Evolutionary conservation across 2,329 filamentous ascomycete species (phyloP).

Genomic region (Colletotrichum cereale): DNA sequence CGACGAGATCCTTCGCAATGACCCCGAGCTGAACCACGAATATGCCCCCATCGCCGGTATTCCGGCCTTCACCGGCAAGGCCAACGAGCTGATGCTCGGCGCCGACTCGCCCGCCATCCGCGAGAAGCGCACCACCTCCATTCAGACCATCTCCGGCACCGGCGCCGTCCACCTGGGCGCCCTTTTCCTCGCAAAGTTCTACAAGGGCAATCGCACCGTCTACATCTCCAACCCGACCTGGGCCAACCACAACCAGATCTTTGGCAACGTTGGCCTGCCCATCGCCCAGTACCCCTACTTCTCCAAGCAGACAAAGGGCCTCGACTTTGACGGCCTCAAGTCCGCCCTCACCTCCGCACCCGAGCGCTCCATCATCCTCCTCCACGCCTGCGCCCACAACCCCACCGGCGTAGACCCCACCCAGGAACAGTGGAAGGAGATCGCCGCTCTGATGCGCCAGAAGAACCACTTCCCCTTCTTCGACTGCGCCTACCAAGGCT

Average conservation of each 20-base stretch:
- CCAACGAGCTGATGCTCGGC: conserved; percentile 91
- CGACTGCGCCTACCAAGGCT: conserved; percentile 97
- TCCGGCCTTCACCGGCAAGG: conserved; percentile 85
- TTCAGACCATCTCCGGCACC: conserved; percentile 98
- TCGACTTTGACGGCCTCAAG: conserved; percentile 94
- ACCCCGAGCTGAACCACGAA: conserved; percentile 95
- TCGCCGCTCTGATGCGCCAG: conserved; percentile 80
- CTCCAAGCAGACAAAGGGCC: conserved; percentile 85
- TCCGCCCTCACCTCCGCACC: conserved; percentile 77
- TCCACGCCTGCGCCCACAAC: conserved; percentile 98
- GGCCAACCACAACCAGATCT: conserved; percentile 99
- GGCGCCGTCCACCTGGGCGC: conserved; percentile 94
- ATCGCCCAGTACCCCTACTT: conserved; percentile 95
- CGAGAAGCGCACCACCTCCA: conserved; percentile 83
- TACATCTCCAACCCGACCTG: conserved; percentile 97
- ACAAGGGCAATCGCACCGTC: conserved; percentile 78
- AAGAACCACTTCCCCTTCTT: conserved; percentile 98
- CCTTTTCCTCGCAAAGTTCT: conserved; percentile 95
- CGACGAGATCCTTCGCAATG: conserved; percentile 87
- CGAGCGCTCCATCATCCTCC: conserved; percentile 84
- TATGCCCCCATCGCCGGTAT: conserved; percentile 97
- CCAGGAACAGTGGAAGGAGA: conserved; percentile 91
- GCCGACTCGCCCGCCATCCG: conserved; percentile 82
- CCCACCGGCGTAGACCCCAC: conserved; percentile 97
- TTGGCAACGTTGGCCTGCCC: conserved; percentile 85